Conservation (phyloP, 1,284 basidiomycete species). For the Tetrapyrgos nigripes region DNA sequence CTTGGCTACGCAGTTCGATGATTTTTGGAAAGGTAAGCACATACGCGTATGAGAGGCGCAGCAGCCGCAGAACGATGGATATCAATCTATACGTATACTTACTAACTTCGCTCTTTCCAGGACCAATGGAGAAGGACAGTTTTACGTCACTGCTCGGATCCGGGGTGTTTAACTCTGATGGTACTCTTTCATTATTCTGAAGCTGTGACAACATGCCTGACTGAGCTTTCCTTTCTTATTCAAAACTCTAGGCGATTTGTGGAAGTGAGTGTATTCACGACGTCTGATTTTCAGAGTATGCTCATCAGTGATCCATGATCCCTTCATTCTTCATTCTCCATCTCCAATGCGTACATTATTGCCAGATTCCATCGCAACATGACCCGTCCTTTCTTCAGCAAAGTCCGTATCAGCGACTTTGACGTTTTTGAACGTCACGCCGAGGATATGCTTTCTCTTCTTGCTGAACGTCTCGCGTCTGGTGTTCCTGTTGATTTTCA, state of each 20-base stretch:
- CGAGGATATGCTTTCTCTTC: too few species aligned
- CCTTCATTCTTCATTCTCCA: conserved; percentile 38
- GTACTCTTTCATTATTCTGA: conserved; percentile 26
- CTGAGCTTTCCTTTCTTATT: conserved; percentile 3
- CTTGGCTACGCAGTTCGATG: conserved; percentile 44
- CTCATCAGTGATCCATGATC: conserved; percentile 48
- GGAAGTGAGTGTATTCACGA: conserved; percentile 37
- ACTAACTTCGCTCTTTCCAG: conserved; percentile 42
- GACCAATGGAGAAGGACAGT: too few species aligned
- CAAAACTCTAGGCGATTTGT: conserved; percentile 36
- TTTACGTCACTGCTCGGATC: too few species aligned
- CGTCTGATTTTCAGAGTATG: background rate
- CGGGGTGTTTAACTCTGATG: conserved; percentile 48
- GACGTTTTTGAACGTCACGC: too few species aligned
- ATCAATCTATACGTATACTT: conserved; percentile 9
- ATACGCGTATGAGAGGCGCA: background rate
- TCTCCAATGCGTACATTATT: background rate
- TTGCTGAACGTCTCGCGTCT: too few species aligned
- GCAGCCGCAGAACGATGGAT: background rate
- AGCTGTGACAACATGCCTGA: too few species aligned
- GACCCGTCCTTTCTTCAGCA: too few species aligned
- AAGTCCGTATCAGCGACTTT: too few species aligned
- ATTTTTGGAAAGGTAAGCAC: conserved; percentile 47
- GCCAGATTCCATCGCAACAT: too few species aligned
- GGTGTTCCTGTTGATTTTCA: too few species aligned